A percentile compares a stretch with the other conserved stretches of the same genome.
phyloP scores from a whole-genome alignment of 352 stramenopile genomes.

The Ophiocytium majus region DNA sequence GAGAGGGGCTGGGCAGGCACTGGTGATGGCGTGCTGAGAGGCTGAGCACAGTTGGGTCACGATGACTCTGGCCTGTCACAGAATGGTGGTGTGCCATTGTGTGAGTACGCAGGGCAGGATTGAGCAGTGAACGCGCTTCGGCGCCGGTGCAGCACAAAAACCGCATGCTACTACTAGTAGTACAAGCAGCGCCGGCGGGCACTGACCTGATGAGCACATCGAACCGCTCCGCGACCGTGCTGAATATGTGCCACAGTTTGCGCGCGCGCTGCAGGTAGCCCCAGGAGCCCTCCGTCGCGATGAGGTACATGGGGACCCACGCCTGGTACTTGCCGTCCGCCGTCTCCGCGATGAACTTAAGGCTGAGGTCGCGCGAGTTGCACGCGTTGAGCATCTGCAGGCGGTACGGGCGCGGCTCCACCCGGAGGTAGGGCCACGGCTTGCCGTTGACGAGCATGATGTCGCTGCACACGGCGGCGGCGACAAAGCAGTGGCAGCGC shows the following conservation, averaged over 20 bases:
- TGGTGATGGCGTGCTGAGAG: no score
- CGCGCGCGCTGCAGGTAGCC: not conserved
- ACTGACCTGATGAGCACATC: not conserved
- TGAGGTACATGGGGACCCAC: not conserved
- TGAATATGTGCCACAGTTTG: not conserved
- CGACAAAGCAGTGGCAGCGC: not conserved
- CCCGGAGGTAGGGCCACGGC: not conserved
- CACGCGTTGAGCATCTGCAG: not conserved
- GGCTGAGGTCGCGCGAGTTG: not conserved
- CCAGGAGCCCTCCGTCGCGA: not conserved
- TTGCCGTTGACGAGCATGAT: not conserved
- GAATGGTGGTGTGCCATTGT: no score
- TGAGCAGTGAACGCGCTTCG: no score
- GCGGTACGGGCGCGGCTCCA: not conserved
- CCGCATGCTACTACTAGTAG: no score
- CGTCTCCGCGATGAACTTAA: constrained; percentile 2
- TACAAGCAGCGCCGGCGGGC: no score
- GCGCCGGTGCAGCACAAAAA: no score
- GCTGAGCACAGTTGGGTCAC: no score
- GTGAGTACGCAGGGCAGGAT: no score
- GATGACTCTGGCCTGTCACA: no score
- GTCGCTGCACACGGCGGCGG: not conserved
- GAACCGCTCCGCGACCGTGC: not conserved
- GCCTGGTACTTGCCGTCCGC: not conserved
- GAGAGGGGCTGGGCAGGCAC: no score